phyloP scores from a whole-genome alignment of 441 rosid genomes.

The Jatropha podagrica region DNA sequence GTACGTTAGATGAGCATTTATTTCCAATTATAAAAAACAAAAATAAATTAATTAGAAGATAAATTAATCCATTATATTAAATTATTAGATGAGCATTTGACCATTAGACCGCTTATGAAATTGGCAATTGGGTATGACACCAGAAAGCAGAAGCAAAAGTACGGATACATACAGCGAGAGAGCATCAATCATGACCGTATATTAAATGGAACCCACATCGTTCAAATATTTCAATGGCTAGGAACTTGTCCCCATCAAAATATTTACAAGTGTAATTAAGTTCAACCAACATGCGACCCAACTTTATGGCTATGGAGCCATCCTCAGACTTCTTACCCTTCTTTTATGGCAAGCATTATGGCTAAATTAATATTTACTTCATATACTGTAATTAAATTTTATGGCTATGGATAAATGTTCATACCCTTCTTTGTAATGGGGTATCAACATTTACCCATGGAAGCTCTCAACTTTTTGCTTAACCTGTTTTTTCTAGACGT shows the following conservation, averaged over 20 bases:
- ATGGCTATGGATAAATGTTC: too few species aligned
- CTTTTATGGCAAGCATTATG: neutral
- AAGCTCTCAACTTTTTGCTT: neutral
- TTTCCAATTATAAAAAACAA: neutral
- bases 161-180: too few species aligned
- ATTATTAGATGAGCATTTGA: too few species aligned
- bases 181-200: neutral
- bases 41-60: too few species aligned
- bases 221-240: neutral
- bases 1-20: neutral
- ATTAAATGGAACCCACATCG: constrained; percentile 5
- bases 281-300: constrained; percentile 5
- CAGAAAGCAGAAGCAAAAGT: too few species aligned
- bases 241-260: neutral
- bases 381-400: too few species aligned
- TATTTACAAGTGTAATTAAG: neutral
- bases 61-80: too few species aligned
- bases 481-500: too few species aligned
- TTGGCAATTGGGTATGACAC: too few species aligned
- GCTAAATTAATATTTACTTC: too few species aligned
- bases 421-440: neutral
- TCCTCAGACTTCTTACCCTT: neutral
- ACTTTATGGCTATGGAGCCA: constrained; percentile 2
- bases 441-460: neutral
- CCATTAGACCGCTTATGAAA: too few species aligned